Percentiles rank a stretch among this genome's conserved stretches.
Evolutionary conservation across 2,329 filamentous ascomycete genomes (phyloP).

Genomic region (Cordyceps javanica): DNA sequence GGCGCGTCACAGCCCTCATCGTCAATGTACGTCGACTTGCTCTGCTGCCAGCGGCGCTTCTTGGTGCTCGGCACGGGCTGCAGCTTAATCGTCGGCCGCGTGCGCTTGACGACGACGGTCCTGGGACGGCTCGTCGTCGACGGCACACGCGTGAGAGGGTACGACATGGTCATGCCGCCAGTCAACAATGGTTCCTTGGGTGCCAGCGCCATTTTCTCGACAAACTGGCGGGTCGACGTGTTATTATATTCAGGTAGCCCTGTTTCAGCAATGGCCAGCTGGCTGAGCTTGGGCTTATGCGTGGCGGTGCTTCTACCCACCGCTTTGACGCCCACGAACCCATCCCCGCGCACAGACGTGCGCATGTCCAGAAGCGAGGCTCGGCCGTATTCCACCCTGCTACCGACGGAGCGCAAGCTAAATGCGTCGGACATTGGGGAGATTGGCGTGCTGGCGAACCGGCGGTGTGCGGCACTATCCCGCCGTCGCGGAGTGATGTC

Average conservation of each 20-base stretch:
- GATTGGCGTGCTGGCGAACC: not conserved
- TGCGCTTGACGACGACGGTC: conserved; percentile 26
- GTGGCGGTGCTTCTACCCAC: not conserved
- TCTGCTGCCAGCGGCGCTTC: conserved; percentile 22
- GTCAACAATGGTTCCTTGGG: not conserved
- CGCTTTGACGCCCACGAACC: not conserved
- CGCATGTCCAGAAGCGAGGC: conserved; percentile 33
- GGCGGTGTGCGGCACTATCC: not conserved
- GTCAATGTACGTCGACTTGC: conserved; percentile 28
- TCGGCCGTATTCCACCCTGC: conserved; percentile 34
- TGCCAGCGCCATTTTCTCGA: not conserved
- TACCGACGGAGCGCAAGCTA: conserved; percentile 28
- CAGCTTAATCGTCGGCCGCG: conserved; percentile 23
- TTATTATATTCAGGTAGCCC: not conserved
- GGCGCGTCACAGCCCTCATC: conserved; percentile 30
- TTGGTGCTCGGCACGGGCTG: conserved; percentile 24
- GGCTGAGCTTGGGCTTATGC: conserved; percentile 7
- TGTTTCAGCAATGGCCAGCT: not conserved
- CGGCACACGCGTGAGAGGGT: conserved; percentile 18
- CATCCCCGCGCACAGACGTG: conserved; percentile 17
- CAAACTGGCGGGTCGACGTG: not conserved
- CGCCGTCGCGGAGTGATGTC: not conserved
- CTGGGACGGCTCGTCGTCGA: conserved; percentile 23
- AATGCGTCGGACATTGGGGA: conserved; percentile 29
- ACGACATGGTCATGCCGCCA: not conserved